Evolutionary conservation across 768 basidiomycete species (phyloP).

Genomic region (Rhodotorula diobovata): DNA sequence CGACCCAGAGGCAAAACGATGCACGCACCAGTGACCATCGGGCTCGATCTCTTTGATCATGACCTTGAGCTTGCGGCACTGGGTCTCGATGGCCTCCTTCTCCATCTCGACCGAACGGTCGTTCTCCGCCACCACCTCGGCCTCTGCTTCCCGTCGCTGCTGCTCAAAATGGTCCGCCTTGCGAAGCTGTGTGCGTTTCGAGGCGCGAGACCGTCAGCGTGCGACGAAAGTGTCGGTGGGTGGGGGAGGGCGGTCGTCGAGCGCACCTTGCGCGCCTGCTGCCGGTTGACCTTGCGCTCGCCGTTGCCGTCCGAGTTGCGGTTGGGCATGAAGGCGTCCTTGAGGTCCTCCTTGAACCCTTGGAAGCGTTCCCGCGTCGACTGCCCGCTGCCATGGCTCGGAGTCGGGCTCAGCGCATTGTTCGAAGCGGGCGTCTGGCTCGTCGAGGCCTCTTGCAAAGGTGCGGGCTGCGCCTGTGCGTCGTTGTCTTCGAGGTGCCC

Average conservation of each 20-base stretch:
- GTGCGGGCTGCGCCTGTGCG: constrained; percentile 54
- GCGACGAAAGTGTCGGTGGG: too few species aligned
- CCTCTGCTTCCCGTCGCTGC: constrained; percentile 60
- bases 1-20: too few species aligned
- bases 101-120: constrained; percentile 62
- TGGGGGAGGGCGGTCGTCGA: neutral
- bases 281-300: constrained; percentile 23
- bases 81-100: constrained; percentile 60
- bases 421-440: constrained; percentile 47
- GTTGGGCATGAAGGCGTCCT: constrained; percentile 14
- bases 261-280: constrained; percentile 34
- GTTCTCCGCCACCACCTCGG: constrained; percentile 62
- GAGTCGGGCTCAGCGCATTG: neutral
- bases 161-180: constrained; percentile 57
- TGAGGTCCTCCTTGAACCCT: constrained; percentile 30
- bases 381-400: neutral
- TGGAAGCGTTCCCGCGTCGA: constrained; percentile 9
- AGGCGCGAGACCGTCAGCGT: neutral
- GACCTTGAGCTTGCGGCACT: constrained; percentile 55
- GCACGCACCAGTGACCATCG: constrained; percentile 72
- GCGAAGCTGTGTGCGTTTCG: constrained; percentile 40
- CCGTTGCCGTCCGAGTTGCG: neutral
- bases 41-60: constrained; percentile 65
- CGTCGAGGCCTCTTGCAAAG: constrained; percentile 9
- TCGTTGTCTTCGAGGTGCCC: constrained; percentile 50